phyloP scores from a whole-genome alignment of 352 stramenopile genomes.

The Phytopythium kandeliae region DNA sequence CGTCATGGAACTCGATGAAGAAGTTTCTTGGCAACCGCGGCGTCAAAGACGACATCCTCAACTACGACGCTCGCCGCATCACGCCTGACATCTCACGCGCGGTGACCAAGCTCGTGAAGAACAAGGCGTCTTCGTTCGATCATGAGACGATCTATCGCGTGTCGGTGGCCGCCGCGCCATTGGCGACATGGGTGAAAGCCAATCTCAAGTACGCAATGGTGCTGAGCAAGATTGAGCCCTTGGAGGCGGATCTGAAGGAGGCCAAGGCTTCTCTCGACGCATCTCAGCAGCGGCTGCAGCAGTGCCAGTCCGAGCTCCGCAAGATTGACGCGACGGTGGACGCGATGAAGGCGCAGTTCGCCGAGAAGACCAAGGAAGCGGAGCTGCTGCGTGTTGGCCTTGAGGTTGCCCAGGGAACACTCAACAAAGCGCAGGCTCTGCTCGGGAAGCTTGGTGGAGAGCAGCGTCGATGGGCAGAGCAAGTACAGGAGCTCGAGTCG shows the following conservation, averaged over 20 bases:
- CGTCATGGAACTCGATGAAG: slow-evolving; percentile 96
- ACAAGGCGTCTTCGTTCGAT: slow-evolving; percentile 92
- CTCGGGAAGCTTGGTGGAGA: slow-evolving; percentile 90
- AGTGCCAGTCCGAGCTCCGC: slow-evolving; percentile 89
- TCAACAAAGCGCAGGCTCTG: slow-evolving; percentile 90
- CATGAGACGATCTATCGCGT: slow-evolving; percentile 93
- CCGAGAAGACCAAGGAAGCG: slow-evolving; percentile 89
- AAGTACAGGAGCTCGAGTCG: slow-evolving; percentile 81
- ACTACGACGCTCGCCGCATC: slow-evolving; percentile 92
- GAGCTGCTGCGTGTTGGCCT: slow-evolving; percentile 87
- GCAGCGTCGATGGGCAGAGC: slow-evolving; percentile 87
- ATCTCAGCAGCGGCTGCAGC: slow-evolving; percentile 80
- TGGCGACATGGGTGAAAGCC: slow-evolving; percentile 94
- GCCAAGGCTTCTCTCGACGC: slow-evolving; percentile 85
- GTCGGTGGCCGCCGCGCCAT: slow-evolving; percentile 89
- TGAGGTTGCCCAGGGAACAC: slow-evolving; percentile 81
- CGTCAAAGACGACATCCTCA: slow-evolving; percentile 96
- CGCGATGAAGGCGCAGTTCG: slow-evolving; percentile 91
- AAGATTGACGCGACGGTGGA: slow-evolving; percentile 88
- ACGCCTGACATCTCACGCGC: slow-evolving; percentile 87
- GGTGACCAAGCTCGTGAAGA: slow-evolving; percentile 91
- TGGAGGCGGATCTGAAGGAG: slow-evolving; percentile 89
- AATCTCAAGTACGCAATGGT: slow-evolving; percentile 95
- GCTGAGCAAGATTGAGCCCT: slow-evolving; percentile 93
- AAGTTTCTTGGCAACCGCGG: slow-evolving; percentile 94